phyloP scores from a whole-genome alignment of 2,329 filamentous ascomycete genomes.

The Colletotrichum sp. region DNA sequence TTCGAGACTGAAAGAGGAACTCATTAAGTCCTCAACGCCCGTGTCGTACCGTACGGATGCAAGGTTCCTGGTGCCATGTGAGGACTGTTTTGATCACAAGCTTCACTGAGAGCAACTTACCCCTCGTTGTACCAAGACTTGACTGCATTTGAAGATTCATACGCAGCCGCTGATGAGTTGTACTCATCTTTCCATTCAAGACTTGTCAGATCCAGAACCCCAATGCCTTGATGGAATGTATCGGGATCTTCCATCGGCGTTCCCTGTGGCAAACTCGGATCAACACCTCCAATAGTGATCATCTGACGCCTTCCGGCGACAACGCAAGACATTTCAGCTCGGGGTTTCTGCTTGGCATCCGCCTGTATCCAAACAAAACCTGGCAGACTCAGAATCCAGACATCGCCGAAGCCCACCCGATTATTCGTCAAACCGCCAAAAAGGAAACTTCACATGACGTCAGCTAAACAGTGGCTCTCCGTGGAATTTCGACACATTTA shows the following conservation, averaged over 20 bases:
- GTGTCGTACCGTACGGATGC: neutral
- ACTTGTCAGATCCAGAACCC: constrained; percentile 3
- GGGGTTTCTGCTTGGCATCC: neutral
- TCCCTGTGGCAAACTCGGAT: neutral
- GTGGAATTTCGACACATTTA: neutral
- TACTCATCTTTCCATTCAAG: neutral
- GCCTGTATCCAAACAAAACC: constrained; percentile 8
- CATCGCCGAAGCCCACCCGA: neutral
- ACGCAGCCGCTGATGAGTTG: neutral
- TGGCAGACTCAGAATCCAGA: constrained; percentile 13
- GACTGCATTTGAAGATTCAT: neutral
- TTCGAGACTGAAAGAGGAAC: neutral
- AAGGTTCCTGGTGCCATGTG: neutral
- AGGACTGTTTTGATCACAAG: neutral
- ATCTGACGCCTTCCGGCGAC: constrained; percentile 8
- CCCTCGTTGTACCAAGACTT: constrained; percentile 1
- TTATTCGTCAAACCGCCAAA: neutral
- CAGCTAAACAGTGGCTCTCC: neutral
- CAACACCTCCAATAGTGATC: neutral
- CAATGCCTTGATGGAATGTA: neutral
- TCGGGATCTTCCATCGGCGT: neutral
- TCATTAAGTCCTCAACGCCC: neutral
- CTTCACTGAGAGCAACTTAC: neutral
- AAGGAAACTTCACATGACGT: neutral
- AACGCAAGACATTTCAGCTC: neutral